phyloP scores from a whole-genome alignment of 192 early-diverging fungal species.

The Gamsiella multidivaricata region DNA sequence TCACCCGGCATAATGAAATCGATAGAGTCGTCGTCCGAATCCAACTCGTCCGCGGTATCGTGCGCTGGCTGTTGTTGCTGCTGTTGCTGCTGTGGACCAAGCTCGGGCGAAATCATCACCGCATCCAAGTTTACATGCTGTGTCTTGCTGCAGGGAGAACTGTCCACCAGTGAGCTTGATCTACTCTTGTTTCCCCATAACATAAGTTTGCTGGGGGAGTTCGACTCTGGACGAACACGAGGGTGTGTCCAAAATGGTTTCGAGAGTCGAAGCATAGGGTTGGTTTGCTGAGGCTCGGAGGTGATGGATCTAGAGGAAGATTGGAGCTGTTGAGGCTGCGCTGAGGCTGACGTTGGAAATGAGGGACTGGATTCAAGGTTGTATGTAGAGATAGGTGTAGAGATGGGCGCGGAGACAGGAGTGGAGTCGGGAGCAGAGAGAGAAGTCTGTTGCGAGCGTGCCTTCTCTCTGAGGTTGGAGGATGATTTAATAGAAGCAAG shows the following conservation, averaged over 20 bases:
- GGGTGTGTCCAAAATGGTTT: constrained; percentile 44
- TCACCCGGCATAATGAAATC: constrained; percentile 37
- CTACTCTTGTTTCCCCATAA: constrained; percentile 12
- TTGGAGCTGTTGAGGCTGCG: constrained; percentile 7
- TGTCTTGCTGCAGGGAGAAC: not conserved
- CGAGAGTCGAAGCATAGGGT: constrained; percentile 12
- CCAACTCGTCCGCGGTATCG: constrained; percentile 1
- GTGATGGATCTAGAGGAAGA: not conserved
- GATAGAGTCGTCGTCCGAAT: constrained; percentile 33
- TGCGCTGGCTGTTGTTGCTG: not conserved
- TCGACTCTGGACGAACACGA: constrained; percentile 25
- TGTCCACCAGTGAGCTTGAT: not conserved
- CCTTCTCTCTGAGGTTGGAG: constrained; percentile 36
- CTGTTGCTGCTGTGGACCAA: not conserved
- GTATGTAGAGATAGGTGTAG: not conserved
- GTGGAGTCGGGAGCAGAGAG: not conserved
- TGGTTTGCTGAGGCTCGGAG: constrained; percentile 1
- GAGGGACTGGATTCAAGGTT: not conserved
- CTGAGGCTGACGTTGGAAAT: not conserved
- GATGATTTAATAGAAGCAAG: constrained; percentile 39
- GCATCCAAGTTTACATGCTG: not conserved
- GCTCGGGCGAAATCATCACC: constrained; percentile 17
- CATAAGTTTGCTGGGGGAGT: not conserved
- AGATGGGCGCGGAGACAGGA: not conserved
- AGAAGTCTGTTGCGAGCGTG: not conserved